Base-by-base conservation (phyloP, 2,329 filamentous ascomycete species). In the Phialophora macrospora region DNA sequence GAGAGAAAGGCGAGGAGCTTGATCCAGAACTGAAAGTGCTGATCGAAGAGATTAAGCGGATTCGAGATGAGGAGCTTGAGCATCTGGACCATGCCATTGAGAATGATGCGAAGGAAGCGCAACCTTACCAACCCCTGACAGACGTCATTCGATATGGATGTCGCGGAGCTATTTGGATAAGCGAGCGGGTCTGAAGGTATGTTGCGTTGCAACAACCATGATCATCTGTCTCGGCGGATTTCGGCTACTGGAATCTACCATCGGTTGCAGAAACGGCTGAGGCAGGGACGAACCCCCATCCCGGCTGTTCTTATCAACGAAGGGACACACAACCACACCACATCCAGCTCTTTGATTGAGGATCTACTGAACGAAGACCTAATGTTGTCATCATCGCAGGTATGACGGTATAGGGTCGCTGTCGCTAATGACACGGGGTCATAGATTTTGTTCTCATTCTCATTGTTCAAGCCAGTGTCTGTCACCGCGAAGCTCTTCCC, bases 1-100 rank as follows among this genome's bases (percentile, higher is more conserved):
- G 94, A 78, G 83, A 81, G 8, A 84, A 88, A 56, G 93, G 93
- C 0, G 92, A 96, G 75, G 90, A 91, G 54, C 83, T 95, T 0
- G 91, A 93, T 2, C 85, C 85, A 8, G 94, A 98, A 80, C 78
- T 99, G 71, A 85, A 82, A 60, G 85, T 87, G 20, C 80, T 99
- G 74, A 82, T 97, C 44, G 77, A 80, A 41, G 92, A 91, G 28
- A 83, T 98, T 70, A 85, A 93, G 73, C 83, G 89, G 74, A 97
- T 97, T 74, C 84, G 95, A 26, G 95, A 99, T 75, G 95, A 99
- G 80, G 95, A 99, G 80, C 80, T 99, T 64, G 95, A 99, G 82
- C 95, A 99, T 81, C 80, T 99, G 70, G 95, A 99, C 77, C 91
- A 96, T 80, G 95, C 95, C 0, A 90, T 99, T 22, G 90, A 95